These are phyloP conservation scores for Anisodus acutangulus DNA, from an alignment of 257 asterid genomes.

Conservation along the genomic window DNA sequence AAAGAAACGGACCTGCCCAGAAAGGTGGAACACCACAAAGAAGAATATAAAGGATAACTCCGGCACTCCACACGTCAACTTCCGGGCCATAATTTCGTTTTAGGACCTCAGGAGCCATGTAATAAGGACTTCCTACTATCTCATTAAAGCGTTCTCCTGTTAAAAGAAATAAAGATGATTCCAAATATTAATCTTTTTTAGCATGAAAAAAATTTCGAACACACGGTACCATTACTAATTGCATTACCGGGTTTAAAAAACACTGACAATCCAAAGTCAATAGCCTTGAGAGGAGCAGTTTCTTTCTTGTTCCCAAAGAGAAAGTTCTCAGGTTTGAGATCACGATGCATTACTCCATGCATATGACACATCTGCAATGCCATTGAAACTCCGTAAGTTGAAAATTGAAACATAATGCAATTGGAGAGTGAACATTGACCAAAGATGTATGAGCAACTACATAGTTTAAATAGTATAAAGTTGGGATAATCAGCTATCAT, in stretches of 20 bases:
- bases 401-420: background rate
- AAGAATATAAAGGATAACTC: conserved; percentile 72
- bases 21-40: conserved; percentile 85
- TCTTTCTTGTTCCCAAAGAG: conserved; percentile 72
- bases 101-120: conserved; percentile 86
- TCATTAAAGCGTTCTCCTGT: conserved; percentile 68
- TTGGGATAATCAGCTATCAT: background rate
- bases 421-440: conserved; percentile 15
- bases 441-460: background rate
- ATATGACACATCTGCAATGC: conserved; percentile 61
- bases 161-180: conserved; percentile 20
- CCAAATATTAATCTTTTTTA: conserved; percentile 17
- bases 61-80: conserved; percentile 77
- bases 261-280: conserved; percentile 74
- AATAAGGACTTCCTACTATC: conserved; percentile 86
- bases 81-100: conserved; percentile 74
- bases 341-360: conserved; percentile 86
- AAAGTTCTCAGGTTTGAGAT: conserved; percentile 77
- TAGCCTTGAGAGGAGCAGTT: conserved; percentile 63
- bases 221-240: background rate
- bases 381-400: background rate
- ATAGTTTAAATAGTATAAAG: background rate
- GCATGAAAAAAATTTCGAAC: background rate
- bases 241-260: conserved; percentile 68
- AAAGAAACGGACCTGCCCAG: conserved; percentile 70